A percentile compares a stretch with the other conserved stretches of the same genome.
phyloP scores from a whole-genome alignment of 2,329 filamentous ascomycete species.

The Aspergillus felis region DNA sequence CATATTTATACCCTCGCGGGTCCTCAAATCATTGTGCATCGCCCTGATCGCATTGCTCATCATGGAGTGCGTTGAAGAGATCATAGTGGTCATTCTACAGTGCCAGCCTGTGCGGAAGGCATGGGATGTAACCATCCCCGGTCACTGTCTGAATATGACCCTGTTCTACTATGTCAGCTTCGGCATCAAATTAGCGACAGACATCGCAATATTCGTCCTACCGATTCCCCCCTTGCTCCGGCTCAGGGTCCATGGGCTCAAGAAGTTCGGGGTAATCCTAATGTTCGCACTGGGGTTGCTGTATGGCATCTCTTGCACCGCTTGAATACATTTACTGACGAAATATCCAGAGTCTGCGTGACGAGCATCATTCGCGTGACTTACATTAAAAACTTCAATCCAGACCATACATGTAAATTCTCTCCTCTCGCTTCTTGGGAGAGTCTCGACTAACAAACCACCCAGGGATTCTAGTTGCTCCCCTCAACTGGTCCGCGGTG shows the following conservation, averaged over 20 bases:
- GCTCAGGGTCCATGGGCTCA: conserved; percentile 13
- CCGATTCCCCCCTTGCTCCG: conserved; percentile 15
- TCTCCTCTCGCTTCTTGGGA: not conserved
- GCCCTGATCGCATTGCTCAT: conserved; percentile 40
- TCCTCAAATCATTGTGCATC: conserved; percentile 13
- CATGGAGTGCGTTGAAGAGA: conserved; percentile 64
- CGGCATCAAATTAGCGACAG: conserved; percentile 13
- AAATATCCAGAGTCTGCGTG: conserved; percentile 11
- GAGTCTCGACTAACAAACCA: not conserved
- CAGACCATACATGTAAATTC: conserved; percentile 17
- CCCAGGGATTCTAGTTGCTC: conserved; percentile 15
- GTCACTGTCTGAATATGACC: conserved; percentile 12
- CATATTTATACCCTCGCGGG: conserved; percentile 15
- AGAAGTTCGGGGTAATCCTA: conserved; percentile 13
- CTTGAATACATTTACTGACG: not conserved
- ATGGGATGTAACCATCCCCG: conserved; percentile 13
- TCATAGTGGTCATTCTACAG: conserved; percentile 56
- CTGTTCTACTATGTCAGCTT: conserved; percentile 18
- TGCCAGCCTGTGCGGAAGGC: conserved; percentile 17
- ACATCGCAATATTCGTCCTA: conserved; percentile 14
- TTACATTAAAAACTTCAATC: conserved; percentile 13
- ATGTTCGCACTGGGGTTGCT: conserved; percentile 20
- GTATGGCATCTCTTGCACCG: conserved; percentile 1
- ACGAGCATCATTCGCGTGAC: conserved; percentile 18
- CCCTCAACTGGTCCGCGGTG: conserved; percentile 20